Conservation (phyloP, 1,139 yeast species). For the Lodderomyces jiufengensis region DNA sequence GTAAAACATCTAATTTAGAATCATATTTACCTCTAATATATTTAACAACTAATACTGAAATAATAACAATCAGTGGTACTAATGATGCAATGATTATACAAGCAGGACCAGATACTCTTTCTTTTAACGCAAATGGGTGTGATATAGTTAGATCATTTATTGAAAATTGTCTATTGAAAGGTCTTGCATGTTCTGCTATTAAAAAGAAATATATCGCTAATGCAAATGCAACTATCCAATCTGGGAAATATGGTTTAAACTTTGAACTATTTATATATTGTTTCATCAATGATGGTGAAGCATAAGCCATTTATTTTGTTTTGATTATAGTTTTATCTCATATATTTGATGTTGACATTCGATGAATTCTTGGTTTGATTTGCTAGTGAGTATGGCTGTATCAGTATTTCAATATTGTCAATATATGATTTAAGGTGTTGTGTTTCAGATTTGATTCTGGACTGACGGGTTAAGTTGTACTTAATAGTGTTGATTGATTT, state of each 20-base stretch:
- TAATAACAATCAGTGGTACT: constrained; percentile 16
- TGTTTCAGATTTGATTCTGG: too few species aligned
- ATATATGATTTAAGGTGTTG: too few species aligned
- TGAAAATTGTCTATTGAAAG: constrained; percentile 34
- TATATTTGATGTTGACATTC: too few species aligned
- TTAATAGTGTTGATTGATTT: too few species aligned
- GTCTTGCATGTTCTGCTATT: constrained; percentile 34
- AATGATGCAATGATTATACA: constrained; percentile 19
- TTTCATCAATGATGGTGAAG: too few species aligned
- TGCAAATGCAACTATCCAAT: constrained; percentile 28
- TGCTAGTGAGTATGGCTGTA: too few species aligned
- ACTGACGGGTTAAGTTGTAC: too few species aligned
- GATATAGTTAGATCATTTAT: constrained; percentile 31
- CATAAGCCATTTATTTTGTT: too few species aligned
- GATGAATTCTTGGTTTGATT: too few species aligned
- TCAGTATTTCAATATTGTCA: too few species aligned
- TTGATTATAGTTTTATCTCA: too few species aligned
- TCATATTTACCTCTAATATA: constrained; percentile 2
- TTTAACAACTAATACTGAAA: constrained; percentile 10
- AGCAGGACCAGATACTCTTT: constrained; percentile 31
- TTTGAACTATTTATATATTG: not conserved
- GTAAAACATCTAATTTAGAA: constrained; percentile 14
- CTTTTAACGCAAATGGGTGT: constrained; percentile 40
- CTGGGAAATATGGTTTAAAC: constrained; percentile 21
- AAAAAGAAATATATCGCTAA: constrained; percentile 27